These are phyloP conservation scores for Scedosporium aurantiacum DNA, from an alignment of 2,329 filamentous ascomycete species.

Conservation along the genomic window DNA sequence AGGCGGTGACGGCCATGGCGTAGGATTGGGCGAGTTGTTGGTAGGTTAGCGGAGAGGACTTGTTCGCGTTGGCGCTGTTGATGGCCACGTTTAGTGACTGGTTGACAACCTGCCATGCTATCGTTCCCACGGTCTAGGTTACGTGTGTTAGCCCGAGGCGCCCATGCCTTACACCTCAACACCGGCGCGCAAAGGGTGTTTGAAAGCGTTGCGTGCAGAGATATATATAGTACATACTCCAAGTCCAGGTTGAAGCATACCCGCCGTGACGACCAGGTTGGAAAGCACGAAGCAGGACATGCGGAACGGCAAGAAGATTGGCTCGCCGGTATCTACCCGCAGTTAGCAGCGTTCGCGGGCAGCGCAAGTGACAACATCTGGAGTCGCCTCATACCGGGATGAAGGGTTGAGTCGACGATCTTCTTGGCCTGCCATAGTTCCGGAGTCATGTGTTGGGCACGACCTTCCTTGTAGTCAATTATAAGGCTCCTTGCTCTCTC, in stretches of 20 bases:
- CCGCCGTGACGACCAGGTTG: constrained; percentile 87
- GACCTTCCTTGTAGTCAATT: constrained; percentile 75
- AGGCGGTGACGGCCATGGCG: constrained; percentile 80
- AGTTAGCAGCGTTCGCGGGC: neutral
- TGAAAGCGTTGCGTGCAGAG: neutral
- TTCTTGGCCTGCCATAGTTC: constrained; percentile 95
- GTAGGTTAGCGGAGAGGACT: constrained; percentile 78
- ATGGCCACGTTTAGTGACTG: constrained; percentile 97
- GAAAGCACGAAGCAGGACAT: constrained; percentile 95
- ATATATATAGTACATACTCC: constrained; percentile 34
- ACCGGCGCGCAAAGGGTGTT: constrained; percentile 8
- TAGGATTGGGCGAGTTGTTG: constrained; percentile 81
- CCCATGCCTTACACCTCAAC: neutral
- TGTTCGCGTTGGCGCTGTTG: constrained; percentile 97
- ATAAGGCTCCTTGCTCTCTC: constrained; percentile 78
- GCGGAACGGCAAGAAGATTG: constrained; percentile 87
- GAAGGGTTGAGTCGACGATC: constrained; percentile 89
- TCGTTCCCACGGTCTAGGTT: constrained; percentile 61
- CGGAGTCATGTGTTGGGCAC: constrained; percentile 69
- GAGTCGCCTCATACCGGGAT: constrained; percentile 58
- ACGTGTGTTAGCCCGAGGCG: neutral
- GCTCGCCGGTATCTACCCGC: constrained; percentile 69
- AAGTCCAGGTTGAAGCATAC: constrained; percentile 90
- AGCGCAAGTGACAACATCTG: neutral
- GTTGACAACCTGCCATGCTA: constrained; percentile 92